A percentile compares a stretch with the other conserved stretches of the same genome.
Conservation (phyloP, 2,329 filamentous ascomycete genomes). For the Lecanicillium sp. region DNA sequence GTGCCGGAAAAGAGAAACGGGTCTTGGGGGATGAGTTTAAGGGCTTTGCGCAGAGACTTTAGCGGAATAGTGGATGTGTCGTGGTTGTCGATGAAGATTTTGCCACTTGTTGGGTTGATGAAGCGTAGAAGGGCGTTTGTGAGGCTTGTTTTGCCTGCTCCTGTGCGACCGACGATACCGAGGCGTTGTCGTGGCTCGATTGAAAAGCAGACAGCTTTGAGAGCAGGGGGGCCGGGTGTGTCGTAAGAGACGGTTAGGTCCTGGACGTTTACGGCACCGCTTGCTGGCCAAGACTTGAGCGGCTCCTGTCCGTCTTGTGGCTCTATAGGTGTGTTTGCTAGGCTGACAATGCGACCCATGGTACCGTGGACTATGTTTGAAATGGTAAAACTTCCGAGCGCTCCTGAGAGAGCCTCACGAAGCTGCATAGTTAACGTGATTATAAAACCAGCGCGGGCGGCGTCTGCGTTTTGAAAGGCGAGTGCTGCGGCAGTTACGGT, state of each 20-base stretch:
- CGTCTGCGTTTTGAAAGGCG: conserved; percentile 1
- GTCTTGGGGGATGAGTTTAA: conserved; percentile 8
- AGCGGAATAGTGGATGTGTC: conserved; percentile 2
- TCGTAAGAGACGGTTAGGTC: conserved; percentile 2
- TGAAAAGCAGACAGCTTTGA: conserved; percentile 1
- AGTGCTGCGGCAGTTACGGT: conserved; percentile 2
- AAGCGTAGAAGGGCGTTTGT: conserved; percentile 6
- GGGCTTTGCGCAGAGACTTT: not conserved
- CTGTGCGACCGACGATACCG: conserved; percentile 9
- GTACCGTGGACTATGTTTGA: conserved; percentile 1
- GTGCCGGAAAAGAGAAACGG: conserved; percentile 6
- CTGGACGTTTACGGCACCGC: conserved; percentile 1
- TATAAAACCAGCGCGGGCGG: conserved; percentile 3
- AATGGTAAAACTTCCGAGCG: not conserved
- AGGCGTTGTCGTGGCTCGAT: conserved; percentile 4
- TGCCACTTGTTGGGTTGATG: not conserved
- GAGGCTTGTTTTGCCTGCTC: conserved; percentile 8
- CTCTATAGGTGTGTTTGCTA: conserved; percentile 4
- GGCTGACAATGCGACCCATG: conserved; percentile 2
- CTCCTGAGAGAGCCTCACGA: not conserved
- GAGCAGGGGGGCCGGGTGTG: not conserved
- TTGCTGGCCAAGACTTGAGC: not conserved
- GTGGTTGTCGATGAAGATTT: conserved; percentile 3
- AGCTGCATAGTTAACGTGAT: conserved; percentile 8
- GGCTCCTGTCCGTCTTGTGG: conserved; percentile 1